A percentile compares a stretch with the other conserved stretches of the same genome.
These are phyloP conservation scores for Xylaria bambusicola DNA, from an alignment of 495 filamentous ascomycete genomes.

Conservation along the genomic window DNA sequence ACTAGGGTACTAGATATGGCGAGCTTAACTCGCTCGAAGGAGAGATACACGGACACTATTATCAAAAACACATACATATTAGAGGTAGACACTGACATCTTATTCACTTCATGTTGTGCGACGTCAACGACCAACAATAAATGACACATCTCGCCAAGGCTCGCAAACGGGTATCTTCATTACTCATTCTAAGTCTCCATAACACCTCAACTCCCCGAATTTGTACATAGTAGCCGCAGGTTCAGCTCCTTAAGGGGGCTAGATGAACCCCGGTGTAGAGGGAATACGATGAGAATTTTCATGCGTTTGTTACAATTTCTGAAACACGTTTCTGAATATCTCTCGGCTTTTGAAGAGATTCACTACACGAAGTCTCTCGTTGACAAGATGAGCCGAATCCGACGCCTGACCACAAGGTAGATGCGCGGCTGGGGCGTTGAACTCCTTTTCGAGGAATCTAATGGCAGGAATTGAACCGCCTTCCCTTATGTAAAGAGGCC, in stretches of 20 bases:
- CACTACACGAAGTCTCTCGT: constrained; percentile 81
- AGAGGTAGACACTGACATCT: not conserved
- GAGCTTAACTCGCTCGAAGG: not conserved
- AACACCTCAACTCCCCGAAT: not conserved
- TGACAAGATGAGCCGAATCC: constrained; percentile 91
- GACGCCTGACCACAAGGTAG: constrained; percentile 94
- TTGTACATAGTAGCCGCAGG: not conserved
- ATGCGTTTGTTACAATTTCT: constrained; percentile 35
- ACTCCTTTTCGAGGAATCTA: constrained; percentile 92
- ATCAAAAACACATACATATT: not conserved
- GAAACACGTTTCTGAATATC: constrained; percentile 86
- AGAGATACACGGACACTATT: not conserved
- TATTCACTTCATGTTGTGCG: not conserved
- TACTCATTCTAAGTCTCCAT: not conserved
- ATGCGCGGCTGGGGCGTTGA: constrained; percentile 88
- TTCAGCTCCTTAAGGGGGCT: too few relatives aligned
- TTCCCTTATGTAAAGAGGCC: constrained; percentile 89
- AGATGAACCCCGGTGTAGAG: too few relatives aligned
- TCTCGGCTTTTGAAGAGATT: constrained; percentile 91
- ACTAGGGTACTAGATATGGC: not conserved
- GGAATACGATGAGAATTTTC: not conserved
- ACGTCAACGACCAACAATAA: not conserved
- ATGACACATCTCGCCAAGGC: not conserved
- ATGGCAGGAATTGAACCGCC: constrained; percentile 93
- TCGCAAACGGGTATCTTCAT: constrained; percentile 12